These are phyloP conservation scores for Coemansia sp. DNA, from an alignment of 192 early-diverging fungal species.

Conservation along the genomic window DNA sequence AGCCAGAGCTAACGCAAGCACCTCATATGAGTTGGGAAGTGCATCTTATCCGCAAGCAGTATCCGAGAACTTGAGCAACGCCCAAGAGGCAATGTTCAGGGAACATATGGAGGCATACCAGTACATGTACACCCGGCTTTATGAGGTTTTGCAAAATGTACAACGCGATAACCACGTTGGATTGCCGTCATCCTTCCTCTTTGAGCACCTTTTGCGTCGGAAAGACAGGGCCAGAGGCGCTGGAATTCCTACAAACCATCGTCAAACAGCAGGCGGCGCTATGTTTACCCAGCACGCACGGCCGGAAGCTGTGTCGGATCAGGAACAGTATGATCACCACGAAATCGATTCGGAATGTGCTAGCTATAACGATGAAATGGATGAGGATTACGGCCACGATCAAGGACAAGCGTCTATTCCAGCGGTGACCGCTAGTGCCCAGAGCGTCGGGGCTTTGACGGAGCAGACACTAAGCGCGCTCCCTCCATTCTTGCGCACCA, in stretches of 20 bases:
- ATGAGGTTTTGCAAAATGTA: conserved; percentile 67
- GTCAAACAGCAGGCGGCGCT: not conserved
- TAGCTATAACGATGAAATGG: conserved; percentile 10
- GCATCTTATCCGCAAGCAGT: not conserved
- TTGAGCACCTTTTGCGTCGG: conserved; percentile 36
- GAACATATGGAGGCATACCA: conserved; percentile 55
- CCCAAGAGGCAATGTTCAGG: conserved; percentile 27
- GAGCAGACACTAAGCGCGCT: conserved; percentile 19
- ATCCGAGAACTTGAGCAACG: conserved; percentile 12
- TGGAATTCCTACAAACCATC: conserved; percentile 5
- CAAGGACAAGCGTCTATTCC: not conserved
- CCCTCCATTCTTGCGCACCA: conserved; percentile 41
- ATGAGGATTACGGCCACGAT: conserved; percentile 14
- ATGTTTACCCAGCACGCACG: not conserved
- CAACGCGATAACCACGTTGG: conserved; percentile 60
- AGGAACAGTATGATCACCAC: conserved; percentile 18
- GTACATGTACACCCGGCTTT: conserved; percentile 68
- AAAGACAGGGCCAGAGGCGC: conserved; percentile 11
- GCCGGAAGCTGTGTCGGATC: not conserved
- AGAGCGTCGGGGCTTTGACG: not conserved
- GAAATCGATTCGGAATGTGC: conserved; percentile 2
- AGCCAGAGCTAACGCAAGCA: not conserved
- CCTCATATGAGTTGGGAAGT: not conserved
- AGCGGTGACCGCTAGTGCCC: not conserved
- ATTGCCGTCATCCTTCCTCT: conserved; percentile 28